Conservation (phyloP, 1,139 yeast genomes). For the Blastobotrys ciferrii region DNA sequence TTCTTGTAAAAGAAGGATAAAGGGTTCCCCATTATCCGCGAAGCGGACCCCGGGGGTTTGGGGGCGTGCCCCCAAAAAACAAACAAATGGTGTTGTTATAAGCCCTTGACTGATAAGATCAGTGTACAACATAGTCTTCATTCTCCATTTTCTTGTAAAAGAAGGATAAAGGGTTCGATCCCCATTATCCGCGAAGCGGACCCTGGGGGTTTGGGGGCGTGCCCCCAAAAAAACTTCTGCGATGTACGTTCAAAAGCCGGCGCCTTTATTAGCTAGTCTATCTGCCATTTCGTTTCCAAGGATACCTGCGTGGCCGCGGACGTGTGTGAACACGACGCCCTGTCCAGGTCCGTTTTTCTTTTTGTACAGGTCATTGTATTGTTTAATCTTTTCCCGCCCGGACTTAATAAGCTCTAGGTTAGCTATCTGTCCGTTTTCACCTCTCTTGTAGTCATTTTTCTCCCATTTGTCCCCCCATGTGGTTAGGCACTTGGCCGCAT, state of each 20-base stretch:
- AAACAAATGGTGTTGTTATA: too few species aligned
- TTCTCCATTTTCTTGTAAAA: too few species aligned
- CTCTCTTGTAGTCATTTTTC: conserved; percentile 51
- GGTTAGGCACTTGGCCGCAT: conserved; percentile 48
- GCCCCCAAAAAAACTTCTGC: too few species aligned
- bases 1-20: too few species aligned
- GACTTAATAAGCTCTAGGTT: conserved; percentile 15
- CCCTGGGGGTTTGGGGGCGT: too few species aligned
- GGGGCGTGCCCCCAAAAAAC: too few species aligned
- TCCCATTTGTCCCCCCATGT: conserved; percentile 57
- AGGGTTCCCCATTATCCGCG: too few species aligned
- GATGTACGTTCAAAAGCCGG: conserved; percentile 10
- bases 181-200: too few species aligned
- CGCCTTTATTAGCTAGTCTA: conserved; percentile 49
- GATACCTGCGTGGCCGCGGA: conserved; percentile 68
- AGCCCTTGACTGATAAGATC: too few species aligned
- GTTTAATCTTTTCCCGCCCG: conserved; percentile 27
- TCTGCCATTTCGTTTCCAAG: conserved; percentile 81
- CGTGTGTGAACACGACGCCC: conserved; percentile 53
- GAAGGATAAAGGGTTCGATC: too few species aligned
- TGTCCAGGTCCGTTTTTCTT: conserved; percentile 21
- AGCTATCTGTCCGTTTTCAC: conserved; percentile 18
- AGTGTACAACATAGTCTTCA: too few species aligned
- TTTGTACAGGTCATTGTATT: conserved; percentile 34
- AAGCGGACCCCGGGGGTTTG: too few species aligned